Evolutionary conservation across 1,139 yeast species (phyloP).

Genomic region (Yamadazyma aaseri): DNA sequence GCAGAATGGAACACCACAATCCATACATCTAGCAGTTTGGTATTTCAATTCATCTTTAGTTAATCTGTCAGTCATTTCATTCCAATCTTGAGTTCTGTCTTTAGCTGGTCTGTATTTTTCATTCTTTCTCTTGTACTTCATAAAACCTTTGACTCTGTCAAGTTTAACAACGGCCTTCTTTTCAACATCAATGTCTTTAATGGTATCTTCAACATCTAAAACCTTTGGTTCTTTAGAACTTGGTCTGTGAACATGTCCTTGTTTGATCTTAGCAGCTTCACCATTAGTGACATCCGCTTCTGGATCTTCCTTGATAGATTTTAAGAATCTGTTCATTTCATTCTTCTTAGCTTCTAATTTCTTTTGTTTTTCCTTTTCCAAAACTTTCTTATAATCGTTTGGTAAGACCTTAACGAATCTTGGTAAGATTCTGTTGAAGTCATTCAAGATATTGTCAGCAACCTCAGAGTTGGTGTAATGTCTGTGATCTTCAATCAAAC

Average conservation of each 20-base stretch:
- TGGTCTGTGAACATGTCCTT: constrained; percentile 42
- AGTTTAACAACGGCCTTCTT: constrained; percentile 62
- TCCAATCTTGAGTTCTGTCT: constrained; percentile 86
- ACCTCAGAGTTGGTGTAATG: constrained; percentile 92
- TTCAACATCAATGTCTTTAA: constrained; percentile 65
- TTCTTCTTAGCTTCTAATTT: constrained; percentile 66
- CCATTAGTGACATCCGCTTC: constrained; percentile 89
- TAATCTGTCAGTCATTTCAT: constrained; percentile 80
- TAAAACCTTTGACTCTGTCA: constrained; percentile 87
- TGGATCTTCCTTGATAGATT: constrained; percentile 73
- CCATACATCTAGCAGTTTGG: constrained; percentile 99
- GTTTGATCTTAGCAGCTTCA: constrained; percentile 58
- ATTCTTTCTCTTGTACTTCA: constrained; percentile 86
- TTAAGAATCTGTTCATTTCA: constrained; percentile 57
- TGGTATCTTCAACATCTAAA: constrained; percentile 85
- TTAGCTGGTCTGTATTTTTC: constrained; percentile 82
- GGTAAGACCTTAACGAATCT: constrained; percentile 95
- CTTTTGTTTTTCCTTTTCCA: constrained; percentile 73
- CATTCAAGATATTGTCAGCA: constrained; percentile 77
- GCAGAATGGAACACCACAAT: constrained; percentile 99
- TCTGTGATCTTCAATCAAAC: constrained; percentile 90
- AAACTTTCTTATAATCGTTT: constrained; percentile 83
- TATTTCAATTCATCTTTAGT: constrained; percentile 81
- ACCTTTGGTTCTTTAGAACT: constrained; percentile 74
- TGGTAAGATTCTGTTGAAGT: constrained; percentile 85